Percentiles rank a stretch among this genome's conserved stretches.
Evolutionary conservation across 768 basidiomycete genomes (phyloP).

Genomic region (Lyophyllum shimeji): DNA sequence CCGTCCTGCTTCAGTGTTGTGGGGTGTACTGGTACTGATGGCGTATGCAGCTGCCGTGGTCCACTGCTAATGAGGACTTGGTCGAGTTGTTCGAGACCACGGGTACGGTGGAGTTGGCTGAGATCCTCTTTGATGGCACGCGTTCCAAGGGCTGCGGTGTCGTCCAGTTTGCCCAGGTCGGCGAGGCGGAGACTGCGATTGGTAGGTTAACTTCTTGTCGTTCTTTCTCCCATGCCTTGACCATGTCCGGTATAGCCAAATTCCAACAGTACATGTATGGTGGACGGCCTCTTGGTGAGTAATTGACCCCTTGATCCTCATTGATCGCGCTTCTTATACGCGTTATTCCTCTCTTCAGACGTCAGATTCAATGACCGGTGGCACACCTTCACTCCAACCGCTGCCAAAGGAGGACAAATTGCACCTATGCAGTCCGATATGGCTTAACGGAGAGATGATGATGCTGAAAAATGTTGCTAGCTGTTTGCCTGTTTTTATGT

Average conservation of each 20-base stretch:
- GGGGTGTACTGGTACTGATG: not conserved
- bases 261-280: conserved; percentile 97
- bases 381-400: conserved; percentile 89
- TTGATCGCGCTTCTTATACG: not conserved
- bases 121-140: conserved; percentile 90
- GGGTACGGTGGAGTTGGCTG: conserved; percentile 90
- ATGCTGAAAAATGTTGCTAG: not conserved
- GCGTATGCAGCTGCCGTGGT: conserved; percentile 83
- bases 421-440: conserved; percentile 63
- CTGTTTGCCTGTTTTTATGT: not conserved
- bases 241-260: conserved; percentile 56
- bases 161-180: conserved; percentile 86
- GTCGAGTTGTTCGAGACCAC: conserved; percentile 99
- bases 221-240: not conserved
- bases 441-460: conserved; percentile 3
- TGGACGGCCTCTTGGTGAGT: conserved; percentile 79
- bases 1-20: not conserved
- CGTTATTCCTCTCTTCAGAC: conserved; percentile 41
- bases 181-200: conserved; percentile 93
- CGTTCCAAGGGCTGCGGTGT: conserved; percentile 95
- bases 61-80: conserved; percentile 97
- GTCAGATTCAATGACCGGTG: conserved; percentile 95
- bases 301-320: not conserved
- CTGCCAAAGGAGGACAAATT: conserved; percentile 84
- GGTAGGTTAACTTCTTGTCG: conserved; percentile 40